phyloP scores from a whole-genome alignment of 306 rosid species.

The Sophora flavescens region DNA sequence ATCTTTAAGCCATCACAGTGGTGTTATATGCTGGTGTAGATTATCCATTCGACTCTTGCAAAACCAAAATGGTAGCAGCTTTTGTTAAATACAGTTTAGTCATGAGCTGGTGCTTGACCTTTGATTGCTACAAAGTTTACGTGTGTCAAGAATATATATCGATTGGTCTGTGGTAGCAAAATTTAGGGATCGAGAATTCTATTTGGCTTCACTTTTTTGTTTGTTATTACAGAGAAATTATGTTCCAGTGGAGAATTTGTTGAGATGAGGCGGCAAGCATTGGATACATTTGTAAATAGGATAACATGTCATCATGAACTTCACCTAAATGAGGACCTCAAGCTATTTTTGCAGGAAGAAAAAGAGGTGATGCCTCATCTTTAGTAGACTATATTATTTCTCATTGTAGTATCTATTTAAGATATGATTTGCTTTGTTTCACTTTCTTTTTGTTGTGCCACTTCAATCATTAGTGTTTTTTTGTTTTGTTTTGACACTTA shows the following conservation, averaged over 20 bases:
- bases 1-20: too few relatives aligned
- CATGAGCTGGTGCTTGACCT: too few relatives aligned
- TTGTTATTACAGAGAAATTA: conserved; percentile 79
- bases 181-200: too few relatives aligned
- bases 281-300: conserved; percentile 89
- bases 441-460: neutral
- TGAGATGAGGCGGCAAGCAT: conserved; percentile 97
- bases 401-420: conserved; percentile 27
- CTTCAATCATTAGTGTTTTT: neutral
- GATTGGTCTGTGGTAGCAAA: too few relatives aligned
- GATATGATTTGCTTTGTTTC: conserved; percentile 9
- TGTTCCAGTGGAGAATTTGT: conserved; percentile 98
- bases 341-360: conserved; percentile 91
- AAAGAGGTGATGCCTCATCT: conserved; percentile 78
- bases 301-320: conserved; percentile 92
- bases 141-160: too few relatives aligned
- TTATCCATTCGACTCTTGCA: too few relatives aligned
- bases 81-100: too few relatives aligned
- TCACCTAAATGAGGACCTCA: conserved; percentile 94
- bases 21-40: too few relatives aligned
- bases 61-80: too few relatives aligned
- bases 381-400: conserved; percentile 35
- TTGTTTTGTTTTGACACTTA: too few relatives aligned
- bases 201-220: conserved; percentile 47
- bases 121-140: too few relatives aligned